Percentiles rank a stretch among this genome's conserved stretches.
Conservation (phyloP, 139 green algal genomes). For the Monoraphidium neglectum region DNA sequence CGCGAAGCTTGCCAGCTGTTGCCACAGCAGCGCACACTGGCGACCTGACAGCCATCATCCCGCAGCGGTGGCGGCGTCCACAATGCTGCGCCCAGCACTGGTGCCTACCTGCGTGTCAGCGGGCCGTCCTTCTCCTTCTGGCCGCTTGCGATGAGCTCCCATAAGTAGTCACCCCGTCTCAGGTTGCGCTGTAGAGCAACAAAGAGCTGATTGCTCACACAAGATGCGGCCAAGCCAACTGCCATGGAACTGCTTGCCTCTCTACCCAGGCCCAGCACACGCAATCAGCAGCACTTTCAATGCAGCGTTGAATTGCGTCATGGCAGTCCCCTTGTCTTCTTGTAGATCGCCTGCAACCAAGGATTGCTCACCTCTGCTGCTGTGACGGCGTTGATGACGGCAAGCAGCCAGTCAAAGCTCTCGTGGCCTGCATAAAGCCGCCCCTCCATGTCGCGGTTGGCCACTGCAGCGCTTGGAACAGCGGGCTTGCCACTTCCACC, state of each 20-base stretch:
- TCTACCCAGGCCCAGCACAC: too few species aligned
- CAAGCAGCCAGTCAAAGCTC: constrained; percentile 67
- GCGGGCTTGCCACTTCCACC: neutral
- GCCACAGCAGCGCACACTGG: too few species aligned
- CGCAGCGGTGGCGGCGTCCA: too few species aligned
- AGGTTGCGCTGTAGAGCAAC: constrained; percentile 31
- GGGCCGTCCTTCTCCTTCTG: constrained; percentile 66
- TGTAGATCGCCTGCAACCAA: too few species aligned
- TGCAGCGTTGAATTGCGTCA: neutral
- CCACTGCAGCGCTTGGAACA: neutral
- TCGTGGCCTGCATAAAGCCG: constrained; percentile 56
- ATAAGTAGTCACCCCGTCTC: constrained; percentile 59
- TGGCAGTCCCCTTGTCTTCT: too few species aligned
- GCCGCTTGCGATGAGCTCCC: constrained; percentile 64
- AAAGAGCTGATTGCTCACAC: too few species aligned
- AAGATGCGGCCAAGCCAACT: too few species aligned
- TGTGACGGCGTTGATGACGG: constrained; percentile 48
- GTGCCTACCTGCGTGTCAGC: constrained; percentile 36
- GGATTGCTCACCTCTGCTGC: constrained; percentile 35
- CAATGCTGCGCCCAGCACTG: too few species aligned
- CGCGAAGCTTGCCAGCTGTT: too few species aligned
- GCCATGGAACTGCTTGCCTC: too few species aligned
- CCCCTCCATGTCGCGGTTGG: constrained; percentile 43
- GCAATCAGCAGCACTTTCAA: neutral
- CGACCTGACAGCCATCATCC: too few species aligned